A percentile compares a stretch with the other conserved stretches of the same genome.
Evolutionary conservation across 1,284 basidiomycete genomes (phyloP).

Genomic region (Hemileia vastatrix): DNA sequence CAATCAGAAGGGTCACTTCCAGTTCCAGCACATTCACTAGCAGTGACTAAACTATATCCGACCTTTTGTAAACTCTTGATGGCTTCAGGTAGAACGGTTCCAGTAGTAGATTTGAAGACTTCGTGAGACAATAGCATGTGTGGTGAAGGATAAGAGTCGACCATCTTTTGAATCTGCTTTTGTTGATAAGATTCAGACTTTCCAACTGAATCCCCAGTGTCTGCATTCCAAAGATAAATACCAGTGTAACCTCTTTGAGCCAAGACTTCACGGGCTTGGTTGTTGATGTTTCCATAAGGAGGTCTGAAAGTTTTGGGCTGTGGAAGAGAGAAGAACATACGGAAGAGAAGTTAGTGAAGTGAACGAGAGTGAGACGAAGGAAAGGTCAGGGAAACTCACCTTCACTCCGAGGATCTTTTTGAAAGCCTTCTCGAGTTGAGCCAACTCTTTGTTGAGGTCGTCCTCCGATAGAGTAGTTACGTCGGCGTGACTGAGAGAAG

Average conservation of each 20-base stretch:
- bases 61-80: constrained; percentile 6
- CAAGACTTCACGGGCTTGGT: neutral
- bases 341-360: neutral
- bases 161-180: neutral
- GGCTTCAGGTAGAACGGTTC: neutral
- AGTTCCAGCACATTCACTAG: constrained; percentile 12
- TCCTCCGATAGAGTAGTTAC: neutral
- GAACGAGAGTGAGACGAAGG: neutral
- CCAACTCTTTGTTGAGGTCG: neutral
- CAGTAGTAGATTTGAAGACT: neutral
- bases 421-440: neutral
- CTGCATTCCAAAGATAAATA: neutral
- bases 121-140: neutral
- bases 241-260: neutral
- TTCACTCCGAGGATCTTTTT: neutral
- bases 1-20: neutral
- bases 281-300: neutral
- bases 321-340: neutral
- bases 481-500: neutral
- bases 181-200: neutral
- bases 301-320: neutral
- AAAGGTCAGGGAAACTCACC: neutral
- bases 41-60: constrained; percentile 12
- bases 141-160: neutral
- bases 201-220: neutral